phyloP scores from a whole-genome alignment of 177 flowering plant genomes.

The Vitis hybrid region DNA sequence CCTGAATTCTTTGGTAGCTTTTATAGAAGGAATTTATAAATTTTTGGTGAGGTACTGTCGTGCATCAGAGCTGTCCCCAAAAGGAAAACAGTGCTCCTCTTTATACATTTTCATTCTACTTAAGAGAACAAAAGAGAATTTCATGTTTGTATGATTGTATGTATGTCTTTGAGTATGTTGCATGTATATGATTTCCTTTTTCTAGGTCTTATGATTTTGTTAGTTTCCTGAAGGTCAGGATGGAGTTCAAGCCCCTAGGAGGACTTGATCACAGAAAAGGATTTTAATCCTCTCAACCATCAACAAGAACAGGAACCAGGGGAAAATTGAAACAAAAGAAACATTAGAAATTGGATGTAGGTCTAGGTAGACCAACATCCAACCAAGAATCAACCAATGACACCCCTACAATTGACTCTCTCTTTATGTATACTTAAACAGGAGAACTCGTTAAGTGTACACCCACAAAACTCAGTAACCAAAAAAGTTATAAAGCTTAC shows the following conservation, averaged over 20 bases:
- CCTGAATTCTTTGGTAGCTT: no score
- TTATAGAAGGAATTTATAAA: no score
- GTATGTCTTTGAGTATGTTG: no score
- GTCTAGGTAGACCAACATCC: background rate
- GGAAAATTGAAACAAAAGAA: background rate
- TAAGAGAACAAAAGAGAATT: no score
- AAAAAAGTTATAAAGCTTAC: conserved; percentile 45
- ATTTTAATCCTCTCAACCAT: background rate
- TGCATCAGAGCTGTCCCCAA: background rate
- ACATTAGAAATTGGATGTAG: background rate
- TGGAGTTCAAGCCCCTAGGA: no score
- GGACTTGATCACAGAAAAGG: background rate
- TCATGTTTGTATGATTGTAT: no score
- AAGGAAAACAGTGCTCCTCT: background rate
- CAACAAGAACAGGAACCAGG: no score
- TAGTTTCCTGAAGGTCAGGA: no score
- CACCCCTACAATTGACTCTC: background rate
- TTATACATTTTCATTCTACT: no score
- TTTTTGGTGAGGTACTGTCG: no score
- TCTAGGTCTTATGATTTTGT: no score
- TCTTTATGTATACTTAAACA: background rate
- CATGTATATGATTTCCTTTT: no score
- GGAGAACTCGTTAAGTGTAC: background rate
- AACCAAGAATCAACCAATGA: background rate
- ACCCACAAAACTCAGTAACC: background rate